Conservation (phyloP, 2,329 filamentous ascomycete species). For the Colletotrichum viniferum region DNA sequence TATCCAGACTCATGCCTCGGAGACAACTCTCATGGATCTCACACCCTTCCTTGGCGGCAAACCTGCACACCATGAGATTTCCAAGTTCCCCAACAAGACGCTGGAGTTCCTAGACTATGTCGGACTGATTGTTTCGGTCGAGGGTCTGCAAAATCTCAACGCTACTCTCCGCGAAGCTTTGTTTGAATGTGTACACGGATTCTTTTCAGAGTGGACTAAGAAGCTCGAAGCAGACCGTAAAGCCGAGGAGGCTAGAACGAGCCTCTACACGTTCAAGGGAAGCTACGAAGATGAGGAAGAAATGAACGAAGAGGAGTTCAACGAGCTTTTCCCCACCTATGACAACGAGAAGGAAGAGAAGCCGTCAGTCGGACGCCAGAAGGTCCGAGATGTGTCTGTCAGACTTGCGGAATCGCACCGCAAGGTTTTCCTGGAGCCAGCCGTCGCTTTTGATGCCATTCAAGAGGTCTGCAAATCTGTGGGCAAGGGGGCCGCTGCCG, state of each 20-base stretch:
- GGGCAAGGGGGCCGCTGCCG: constrained; percentile 40
- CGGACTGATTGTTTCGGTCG: constrained; percentile 48
- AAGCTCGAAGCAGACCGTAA: constrained; percentile 78
- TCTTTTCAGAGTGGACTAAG: constrained; percentile 82
- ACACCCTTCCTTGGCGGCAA: constrained; percentile 62
- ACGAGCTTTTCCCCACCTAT: constrained; percentile 81
- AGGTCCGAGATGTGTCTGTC: constrained; percentile 61
- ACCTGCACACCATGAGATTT: constrained; percentile 11
- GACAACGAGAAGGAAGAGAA: constrained; percentile 55
- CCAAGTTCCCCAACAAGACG: constrained; percentile 31
- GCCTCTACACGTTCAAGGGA: constrained; percentile 84
- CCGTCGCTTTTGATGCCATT: constrained; percentile 46
- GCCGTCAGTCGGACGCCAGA: constrained; percentile 35
- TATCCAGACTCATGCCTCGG: background rate
- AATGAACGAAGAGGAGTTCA: constrained; percentile 74
- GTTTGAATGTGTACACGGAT: constrained; percentile 70
- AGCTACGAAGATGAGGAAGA: constrained; percentile 78
- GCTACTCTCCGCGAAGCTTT: constrained; percentile 55
- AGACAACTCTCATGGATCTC: constrained; percentile 41
- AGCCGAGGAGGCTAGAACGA: constrained; percentile 73
- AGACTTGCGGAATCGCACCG: constrained; percentile 66
- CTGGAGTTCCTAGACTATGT: constrained; percentile 58
- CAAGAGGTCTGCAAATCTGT: constrained; percentile 47
- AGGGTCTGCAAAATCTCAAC: constrained; percentile 48
- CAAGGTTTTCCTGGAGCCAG: constrained; percentile 51